Evolutionary conservation across 2,329 filamentous ascomycete genomes (phyloP).

Genomic region (Lizonia empirigonia): DNA sequence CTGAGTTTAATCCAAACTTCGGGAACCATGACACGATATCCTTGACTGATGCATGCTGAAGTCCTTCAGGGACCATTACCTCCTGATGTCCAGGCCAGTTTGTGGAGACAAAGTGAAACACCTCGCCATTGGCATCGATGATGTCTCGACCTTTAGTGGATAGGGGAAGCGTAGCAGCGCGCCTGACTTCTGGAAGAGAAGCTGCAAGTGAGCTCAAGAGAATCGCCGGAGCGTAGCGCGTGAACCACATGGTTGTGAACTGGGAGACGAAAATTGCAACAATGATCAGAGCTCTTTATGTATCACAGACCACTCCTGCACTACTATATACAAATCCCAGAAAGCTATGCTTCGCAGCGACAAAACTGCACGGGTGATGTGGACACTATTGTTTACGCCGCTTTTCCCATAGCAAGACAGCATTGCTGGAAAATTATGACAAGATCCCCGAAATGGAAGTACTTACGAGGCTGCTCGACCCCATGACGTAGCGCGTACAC

Average conservation of each 20-base stretch:
- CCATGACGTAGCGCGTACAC: neutral
- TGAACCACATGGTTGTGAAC: slow-evolving; percentile 24
- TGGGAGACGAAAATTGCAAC: neutral
- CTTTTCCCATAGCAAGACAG: neutral
- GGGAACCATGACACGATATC: slow-evolving; percentile 63
- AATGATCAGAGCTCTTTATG: neutral
- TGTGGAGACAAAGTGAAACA: slow-evolving; percentile 57
- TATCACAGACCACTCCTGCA: neutral
- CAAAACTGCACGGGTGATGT: neutral
- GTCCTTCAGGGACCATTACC: slow-evolving; percentile 68
- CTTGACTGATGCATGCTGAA: slow-evolving; percentile 65
- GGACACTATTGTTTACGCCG: neutral
- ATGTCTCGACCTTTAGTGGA: slow-evolving; percentile 43
- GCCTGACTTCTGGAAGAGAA: slow-evolving; percentile 25
- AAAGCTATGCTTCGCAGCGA: neutral
- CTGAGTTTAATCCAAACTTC: slow-evolving; percentile 65
- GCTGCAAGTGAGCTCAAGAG: slow-evolving; percentile 19
- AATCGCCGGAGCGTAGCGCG: slow-evolving; percentile 10
- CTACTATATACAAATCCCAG: slow-evolving; percentile 3
- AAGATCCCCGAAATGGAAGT: slow-evolving; percentile 1
- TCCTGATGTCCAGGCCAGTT: slow-evolving; percentile 69
- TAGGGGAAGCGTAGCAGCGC: slow-evolving; percentile 34
- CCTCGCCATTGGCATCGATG: slow-evolving; percentile 41
- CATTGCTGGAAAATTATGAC: slow-evolving; percentile 4
- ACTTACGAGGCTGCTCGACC: neutral